These are phyloP conservation scores for Hirschfeldia incana DNA, from an alignment of 345 rosid species.

Conservation along the genomic window DNA sequence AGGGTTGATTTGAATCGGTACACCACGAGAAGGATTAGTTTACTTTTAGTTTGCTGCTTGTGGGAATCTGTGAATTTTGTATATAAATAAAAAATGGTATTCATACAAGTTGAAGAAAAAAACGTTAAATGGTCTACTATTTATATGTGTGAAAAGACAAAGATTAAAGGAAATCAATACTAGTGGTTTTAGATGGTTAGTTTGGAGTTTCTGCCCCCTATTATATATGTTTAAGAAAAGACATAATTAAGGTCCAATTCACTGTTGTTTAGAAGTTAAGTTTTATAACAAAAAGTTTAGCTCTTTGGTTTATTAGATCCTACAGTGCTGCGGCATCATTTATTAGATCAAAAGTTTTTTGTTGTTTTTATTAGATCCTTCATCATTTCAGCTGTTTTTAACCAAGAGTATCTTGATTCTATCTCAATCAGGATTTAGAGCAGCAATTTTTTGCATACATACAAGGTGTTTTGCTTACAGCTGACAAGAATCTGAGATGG, in stretches of 20 bases:
- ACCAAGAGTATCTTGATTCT: no score
- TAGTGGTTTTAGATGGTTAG: background rate
- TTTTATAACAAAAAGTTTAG: background rate
- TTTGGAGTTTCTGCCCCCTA: background rate
- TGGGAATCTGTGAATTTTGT: background rate
- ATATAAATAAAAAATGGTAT: background rate
- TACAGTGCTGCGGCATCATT: no score
- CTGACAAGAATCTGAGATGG: conserved; percentile 50
- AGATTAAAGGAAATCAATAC: background rate
- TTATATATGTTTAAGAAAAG: background rate
- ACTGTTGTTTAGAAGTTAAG: background rate
- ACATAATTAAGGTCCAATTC: background rate
- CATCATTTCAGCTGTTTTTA: no score
- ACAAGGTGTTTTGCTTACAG: conserved; percentile 22
- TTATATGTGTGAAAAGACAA: conserved; percentile 25
- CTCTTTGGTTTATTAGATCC: background rate
- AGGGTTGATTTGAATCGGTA: conserved; percentile 30
- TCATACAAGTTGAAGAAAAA: conserved; percentile 2
- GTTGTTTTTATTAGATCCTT: no score
- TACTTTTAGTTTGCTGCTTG: conserved; percentile 10
- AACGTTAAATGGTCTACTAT: conserved; percentile 27
- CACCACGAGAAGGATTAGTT: conserved; percentile 22
- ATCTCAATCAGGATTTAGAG: background rate
- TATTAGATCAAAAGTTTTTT: no score
- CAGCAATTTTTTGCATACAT: background rate